Base-by-base conservation (phyloP, 2,329 filamentous ascomycete genomes). In the Fusarium mundagurra region DNA sequence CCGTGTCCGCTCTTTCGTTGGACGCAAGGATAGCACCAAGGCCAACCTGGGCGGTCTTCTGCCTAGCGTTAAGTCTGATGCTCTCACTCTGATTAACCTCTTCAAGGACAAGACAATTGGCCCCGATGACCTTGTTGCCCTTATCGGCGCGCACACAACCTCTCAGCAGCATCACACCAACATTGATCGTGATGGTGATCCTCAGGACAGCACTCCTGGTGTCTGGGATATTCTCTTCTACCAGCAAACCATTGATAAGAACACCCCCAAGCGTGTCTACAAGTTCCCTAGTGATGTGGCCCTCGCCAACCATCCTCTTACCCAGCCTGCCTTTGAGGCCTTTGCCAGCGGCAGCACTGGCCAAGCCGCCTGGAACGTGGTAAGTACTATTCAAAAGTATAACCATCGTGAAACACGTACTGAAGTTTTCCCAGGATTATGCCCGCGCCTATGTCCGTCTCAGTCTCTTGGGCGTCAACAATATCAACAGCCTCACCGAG, bases 171-270 rank as follows among this genome's bases (percentile, higher is more conserved):
- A 83, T 69, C 83, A 84, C 48, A 83, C 85, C 71, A 83, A 88
- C 67, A 53, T 76, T 1, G 65, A 74, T 9, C 81, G 85, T 45
- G 81, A 83, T 7, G 84, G 83, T 22, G 82, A 84, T 22, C 84
- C 87, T 0, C 86, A 89, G 68, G 88, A 90, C 68, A 84, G 82
- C 50, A 88, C 87, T 0, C 86, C 86, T 0, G 86, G 86, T 22
- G 82, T 87, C 4, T 89, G 87, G 88, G 88, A 89, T 61, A 84
- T 86, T 3, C 79, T 84, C 12, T 89, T 86, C 77, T 89, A 88
- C 78, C 79, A 82, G 65, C 77, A 86, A 77, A 85, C 83, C 4
- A 72, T 84, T 16, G 71, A 75, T 3, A 12, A 53, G 31, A 64
- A 75, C 9, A 71, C 81, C 1, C 83, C 84, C 4, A 76, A 79